These are phyloP conservation scores for Huntiella abstrusa DNA, from an alignment of 2,329 filamentous ascomycete species.

Conservation along the genomic window DNA sequence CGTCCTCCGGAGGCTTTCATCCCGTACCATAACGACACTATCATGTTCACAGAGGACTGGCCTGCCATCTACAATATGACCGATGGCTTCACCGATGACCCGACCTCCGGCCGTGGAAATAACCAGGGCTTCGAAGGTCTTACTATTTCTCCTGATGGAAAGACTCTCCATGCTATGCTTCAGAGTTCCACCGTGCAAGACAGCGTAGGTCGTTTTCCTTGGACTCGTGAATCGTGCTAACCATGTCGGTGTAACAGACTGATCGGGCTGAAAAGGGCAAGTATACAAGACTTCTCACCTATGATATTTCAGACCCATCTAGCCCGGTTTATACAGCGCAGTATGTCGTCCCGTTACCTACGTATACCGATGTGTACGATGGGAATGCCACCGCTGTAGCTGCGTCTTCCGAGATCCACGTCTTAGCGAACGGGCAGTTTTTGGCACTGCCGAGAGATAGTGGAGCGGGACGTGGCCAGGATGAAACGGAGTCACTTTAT, in stretches of 20 bases:
- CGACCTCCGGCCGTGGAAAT: conserved; percentile 44
- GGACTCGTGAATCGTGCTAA: neutral
- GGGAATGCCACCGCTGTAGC: conserved; percentile 31
- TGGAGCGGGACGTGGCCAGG: conserved; percentile 36
- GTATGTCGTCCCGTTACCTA: conserved; percentile 46
- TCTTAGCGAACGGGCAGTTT: conserved; percentile 43
- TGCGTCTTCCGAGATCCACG: conserved; percentile 50
- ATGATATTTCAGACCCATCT: conserved; percentile 30
- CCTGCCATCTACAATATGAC: conserved; percentile 39
- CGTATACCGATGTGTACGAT: conserved; percentile 31
- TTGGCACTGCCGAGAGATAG: conserved; percentile 48
- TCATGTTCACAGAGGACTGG: conserved; percentile 43
- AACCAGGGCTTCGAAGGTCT: conserved; percentile 62
- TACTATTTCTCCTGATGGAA: conserved; percentile 42
- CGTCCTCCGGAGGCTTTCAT: neutral
- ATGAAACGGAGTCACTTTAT: conserved; percentile 36
- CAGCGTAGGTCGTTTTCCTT: conserved; percentile 8
- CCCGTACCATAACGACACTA: neutral
- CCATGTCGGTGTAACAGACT: conserved; percentile 11
- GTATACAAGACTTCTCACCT: conserved; percentile 43
- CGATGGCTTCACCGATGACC: conserved; percentile 33
- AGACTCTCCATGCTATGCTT: conserved; percentile 43
- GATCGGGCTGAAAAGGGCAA: conserved; percentile 22
- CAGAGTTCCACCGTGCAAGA: conserved; percentile 37
- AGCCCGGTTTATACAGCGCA: conserved; percentile 34